These are phyloP conservation scores for Talaromyces funiculosus DNA, from an alignment of 2,329 filamentous ascomycete species.

Conservation along the genomic window DNA sequence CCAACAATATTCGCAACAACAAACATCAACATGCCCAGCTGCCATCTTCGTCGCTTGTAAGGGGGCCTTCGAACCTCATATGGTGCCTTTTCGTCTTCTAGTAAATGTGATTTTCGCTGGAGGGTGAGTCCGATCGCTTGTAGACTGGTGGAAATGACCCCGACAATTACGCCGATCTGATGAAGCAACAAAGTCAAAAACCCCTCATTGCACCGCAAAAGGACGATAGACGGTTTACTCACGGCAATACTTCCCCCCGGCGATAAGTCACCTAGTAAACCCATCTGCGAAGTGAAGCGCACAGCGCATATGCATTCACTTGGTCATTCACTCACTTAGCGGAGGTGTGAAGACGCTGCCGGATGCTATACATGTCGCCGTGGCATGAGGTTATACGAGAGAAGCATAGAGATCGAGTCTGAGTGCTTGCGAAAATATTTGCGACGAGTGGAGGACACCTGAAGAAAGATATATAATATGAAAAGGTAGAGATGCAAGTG, in stretches of 20 bases:
- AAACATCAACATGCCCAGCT: slow-evolving; percentile 95
- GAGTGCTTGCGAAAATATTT: neutral
- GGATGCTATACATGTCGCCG: slow-evolving; percentile 13
- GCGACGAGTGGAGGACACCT: neutral
- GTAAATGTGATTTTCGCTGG: slow-evolving; percentile 94
- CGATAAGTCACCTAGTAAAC: slow-evolving; percentile 68
- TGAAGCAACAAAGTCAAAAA: neutral
- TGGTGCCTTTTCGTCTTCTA: slow-evolving; percentile 86
- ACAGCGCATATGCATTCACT: slow-evolving; percentile 23
- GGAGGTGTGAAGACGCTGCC: slow-evolving; percentile 3
- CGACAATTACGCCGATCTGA: slow-evolving; percentile 86
- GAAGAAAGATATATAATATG: neutral
- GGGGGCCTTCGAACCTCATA: slow-evolving; percentile 77
- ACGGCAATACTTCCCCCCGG: slow-evolving; percentile 72
- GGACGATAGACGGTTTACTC: slow-evolving; percentile 32
- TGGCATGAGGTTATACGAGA: neutral
- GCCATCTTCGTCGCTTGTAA: slow-evolving; percentile 87
- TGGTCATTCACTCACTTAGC: slow-evolving; percentile 9
- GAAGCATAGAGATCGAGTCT: neutral
- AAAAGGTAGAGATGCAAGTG: neutral
- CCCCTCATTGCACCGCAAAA: neutral
- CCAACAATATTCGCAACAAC: slow-evolving; percentile 89
- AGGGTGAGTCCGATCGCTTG: slow-evolving; percentile 93
- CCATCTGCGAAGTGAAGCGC: slow-evolving; percentile 50
- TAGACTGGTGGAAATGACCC: slow-evolving; percentile 85